Evolutionary conservation across 2,329 filamentous ascomycete species (phyloP), one percentile per base, ranked within the genome.

Genomic region (Blumeria graminis): DNA sequence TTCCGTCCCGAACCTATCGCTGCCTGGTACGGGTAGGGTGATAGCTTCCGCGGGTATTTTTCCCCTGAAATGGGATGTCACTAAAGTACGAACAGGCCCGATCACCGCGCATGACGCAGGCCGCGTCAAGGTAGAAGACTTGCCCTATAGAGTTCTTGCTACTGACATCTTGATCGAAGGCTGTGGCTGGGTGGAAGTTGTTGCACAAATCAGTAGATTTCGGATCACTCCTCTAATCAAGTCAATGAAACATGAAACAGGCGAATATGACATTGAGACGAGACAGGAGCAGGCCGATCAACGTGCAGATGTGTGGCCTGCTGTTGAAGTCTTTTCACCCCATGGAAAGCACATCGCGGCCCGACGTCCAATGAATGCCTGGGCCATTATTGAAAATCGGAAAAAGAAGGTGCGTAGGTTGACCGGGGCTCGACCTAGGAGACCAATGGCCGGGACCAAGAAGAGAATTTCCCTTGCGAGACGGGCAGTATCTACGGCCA

Each of bases 81-180:
- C 92, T 0, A 84, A 78, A 64, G 73, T 76, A 60, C 81, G 89
- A 50, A 78, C 87, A 0, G 88, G 87, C 0, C 82, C 84, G 0
- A 68, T 89, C 43, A 86, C 83, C 3, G 71, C 74, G 35, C 77
- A 74, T 57, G 72, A 76, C 54, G 84, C 78, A 1, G 75, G 75
- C 48, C 80, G 75, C 41, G 71, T 82, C 50, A 79, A 77, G 57
- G 75, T 83, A 0, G 80, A 86, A 1, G 71, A 74, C 14, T 71
- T 96, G 4, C 86, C 88, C 0, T 98, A 89, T 68, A 76, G 78
- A 13, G 80, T 96, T 1, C 74, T 92, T 58, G 80, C 83, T 8
- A 76, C 82, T 0, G 93, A 98, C 65, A 80, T 98, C 28, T 71
- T 98, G 13, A 80, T 98, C 54, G 90, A 96, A 67, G 88, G 92